These are phyloP conservation scores for Trichoderma semiorbis DNA, from an alignment of 2,329 filamentous ascomycete genomes.

Conservation along the genomic window DNA sequence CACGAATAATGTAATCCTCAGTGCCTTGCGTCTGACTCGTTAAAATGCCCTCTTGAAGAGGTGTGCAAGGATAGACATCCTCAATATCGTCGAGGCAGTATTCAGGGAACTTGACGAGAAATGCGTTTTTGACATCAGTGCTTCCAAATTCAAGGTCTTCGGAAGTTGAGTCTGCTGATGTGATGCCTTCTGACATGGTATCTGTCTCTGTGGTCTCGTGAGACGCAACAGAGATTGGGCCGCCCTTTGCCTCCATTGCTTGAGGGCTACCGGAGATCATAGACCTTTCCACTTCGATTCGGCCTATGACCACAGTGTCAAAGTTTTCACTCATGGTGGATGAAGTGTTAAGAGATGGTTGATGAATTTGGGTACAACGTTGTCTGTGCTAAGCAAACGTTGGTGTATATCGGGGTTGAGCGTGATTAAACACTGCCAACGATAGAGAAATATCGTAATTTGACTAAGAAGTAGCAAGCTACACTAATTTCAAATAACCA, in stretches of 20 bases:
- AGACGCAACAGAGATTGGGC: background rate
- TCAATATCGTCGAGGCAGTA: background rate
- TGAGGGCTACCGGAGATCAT: background rate
- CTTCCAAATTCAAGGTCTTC: background rate
- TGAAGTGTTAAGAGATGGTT: background rate
- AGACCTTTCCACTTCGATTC: background rate
- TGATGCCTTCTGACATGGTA: background rate
- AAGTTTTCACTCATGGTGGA: background rate
- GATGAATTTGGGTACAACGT: background rate
- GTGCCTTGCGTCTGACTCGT: background rate
- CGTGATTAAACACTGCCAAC: background rate
- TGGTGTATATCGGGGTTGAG: background rate
- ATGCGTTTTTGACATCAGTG: background rate
- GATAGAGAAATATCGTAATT: background rate
- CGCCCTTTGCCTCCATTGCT: background rate
- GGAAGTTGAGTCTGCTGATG: background rate
- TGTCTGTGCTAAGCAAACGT: background rate
- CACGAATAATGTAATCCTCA: background rate
- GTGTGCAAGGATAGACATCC: background rate
- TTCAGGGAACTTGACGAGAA: background rate
- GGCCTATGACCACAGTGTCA: background rate
- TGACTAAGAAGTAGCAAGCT: background rate
- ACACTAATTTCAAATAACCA: background rate
- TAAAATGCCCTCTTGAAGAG: constrained; percentile 9
- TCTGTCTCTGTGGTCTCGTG: background rate